phyloP scores from a whole-genome alignment of 1,284 basidiomycete genomes.

The Trichosporon sp. region DNA sequence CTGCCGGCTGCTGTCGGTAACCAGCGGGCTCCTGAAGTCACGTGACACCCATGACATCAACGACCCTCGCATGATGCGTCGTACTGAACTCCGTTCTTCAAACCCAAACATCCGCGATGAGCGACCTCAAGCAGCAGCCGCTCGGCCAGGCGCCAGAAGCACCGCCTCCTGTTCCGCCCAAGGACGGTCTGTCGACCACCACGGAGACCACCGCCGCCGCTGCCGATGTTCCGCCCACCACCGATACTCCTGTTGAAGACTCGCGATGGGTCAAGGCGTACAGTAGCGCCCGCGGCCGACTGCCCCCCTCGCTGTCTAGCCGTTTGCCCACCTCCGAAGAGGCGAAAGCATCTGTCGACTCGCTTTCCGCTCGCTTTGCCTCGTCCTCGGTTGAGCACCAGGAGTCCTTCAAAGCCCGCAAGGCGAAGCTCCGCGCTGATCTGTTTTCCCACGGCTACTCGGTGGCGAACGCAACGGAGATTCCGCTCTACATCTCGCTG shows the following conservation, averaged over 20 bases:
- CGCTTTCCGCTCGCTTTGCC: background rate
- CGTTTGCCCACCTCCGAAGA: background rate
- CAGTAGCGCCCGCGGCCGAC: background rate
- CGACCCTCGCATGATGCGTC: background rate
- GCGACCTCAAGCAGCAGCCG: background rate
- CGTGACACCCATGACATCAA: background rate
- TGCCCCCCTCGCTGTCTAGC: background rate
- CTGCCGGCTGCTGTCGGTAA: too few species aligned
- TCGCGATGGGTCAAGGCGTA: background rate
- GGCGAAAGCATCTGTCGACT: background rate
- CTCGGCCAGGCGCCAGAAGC: background rate
- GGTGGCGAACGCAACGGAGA: background rate
- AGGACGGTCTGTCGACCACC: too few species aligned
- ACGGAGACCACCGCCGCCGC: background rate
- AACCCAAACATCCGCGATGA: background rate
- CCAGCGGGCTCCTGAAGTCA: too few species aligned
- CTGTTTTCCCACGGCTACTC: background rate
- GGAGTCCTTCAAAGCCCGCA: background rate
- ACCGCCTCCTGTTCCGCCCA: too few species aligned
- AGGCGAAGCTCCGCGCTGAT: background rate
- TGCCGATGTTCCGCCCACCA: background rate
- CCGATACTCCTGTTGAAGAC: background rate
- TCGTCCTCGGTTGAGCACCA: background rate
- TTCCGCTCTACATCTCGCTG: constrained; percentile 3
- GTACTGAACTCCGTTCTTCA: background rate